A percentile compares a stretch with the other conserved stretches of the same genome.
These are phyloP conservation scores for Tephrocybe sp. DNA, from an alignment of 768 basidiomycete species.

Conservation along the genomic window DNA sequence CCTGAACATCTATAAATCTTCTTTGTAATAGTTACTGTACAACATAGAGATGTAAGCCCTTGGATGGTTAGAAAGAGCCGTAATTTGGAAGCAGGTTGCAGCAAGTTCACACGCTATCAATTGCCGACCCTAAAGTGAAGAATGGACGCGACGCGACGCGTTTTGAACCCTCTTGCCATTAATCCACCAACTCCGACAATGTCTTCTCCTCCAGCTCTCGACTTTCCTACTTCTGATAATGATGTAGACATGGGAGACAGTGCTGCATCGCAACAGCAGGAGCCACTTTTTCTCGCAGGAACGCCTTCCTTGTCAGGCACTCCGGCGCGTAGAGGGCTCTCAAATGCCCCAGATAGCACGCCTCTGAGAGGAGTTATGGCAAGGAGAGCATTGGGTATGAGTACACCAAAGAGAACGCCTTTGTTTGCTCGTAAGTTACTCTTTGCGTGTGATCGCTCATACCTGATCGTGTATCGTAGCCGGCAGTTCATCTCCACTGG, in stretches of 20 bases:
- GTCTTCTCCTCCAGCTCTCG: slow-evolving; percentile 64
- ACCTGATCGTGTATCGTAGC: slow-evolving; percentile 26
- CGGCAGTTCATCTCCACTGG: slow-evolving; percentile 61
- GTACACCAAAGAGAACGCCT: slow-evolving; percentile 53
- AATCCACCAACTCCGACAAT: slow-evolving; percentile 29
- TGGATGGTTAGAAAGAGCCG: too few relatives aligned
- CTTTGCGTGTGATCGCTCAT: slow-evolving; percentile 2
- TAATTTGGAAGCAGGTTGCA: too few relatives aligned
- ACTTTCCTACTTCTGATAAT: slow-evolving; percentile 63
- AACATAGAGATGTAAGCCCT: too few relatives aligned
- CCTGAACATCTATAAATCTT: too few relatives aligned
- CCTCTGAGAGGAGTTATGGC: slow-evolving; percentile 46
- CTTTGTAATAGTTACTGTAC: too few relatives aligned
- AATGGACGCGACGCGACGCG: slow-evolving; percentile 57
- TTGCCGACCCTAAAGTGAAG: slow-evolving; percentile 45
- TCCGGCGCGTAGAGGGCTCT: slow-evolving; percentile 37
- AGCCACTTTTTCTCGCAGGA: slow-evolving; percentile 52
- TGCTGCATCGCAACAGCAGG: slow-evolving; percentile 31
- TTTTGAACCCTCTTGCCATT: slow-evolving; percentile 16
- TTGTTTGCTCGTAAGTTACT: slow-evolving; percentile 46
- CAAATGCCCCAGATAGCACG: slow-evolving; percentile 40
- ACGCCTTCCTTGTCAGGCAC: slow-evolving; percentile 54
- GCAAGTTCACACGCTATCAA: not conserved
- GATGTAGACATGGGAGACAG: slow-evolving; percentile 52
- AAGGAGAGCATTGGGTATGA: slow-evolving; percentile 52